Base-by-base conservation (phyloP, 2,329 filamentous ascomycete species). In the Venturiaceae sp. region DNA sequence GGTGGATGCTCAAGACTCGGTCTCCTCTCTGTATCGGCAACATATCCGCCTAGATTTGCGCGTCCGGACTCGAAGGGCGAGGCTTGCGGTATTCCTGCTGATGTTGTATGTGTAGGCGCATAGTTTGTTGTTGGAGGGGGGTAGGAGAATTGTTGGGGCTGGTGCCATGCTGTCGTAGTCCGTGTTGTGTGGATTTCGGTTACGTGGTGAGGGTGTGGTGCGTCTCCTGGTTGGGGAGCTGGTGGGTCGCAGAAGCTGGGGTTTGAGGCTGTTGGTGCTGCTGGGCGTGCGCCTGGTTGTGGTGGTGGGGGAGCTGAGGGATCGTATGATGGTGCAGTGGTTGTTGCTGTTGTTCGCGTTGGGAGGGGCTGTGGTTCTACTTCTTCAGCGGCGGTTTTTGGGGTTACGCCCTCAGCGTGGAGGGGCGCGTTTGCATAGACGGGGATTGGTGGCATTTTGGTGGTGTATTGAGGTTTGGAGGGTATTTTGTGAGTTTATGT, bases 381-480 rank as follows among this genome's bases (percentile, higher is more conserved):
- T 47, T 64, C 64, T 23, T 26, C 56, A 44, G 55, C 50, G 23
- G 30, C 26, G n/a, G 63, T 55, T 26, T 63, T 61, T 32, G 63
- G 55, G 13, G 61, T 63, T 19, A 50, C 46, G 30, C 26, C 44
- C 14, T 60, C 62, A 5, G 75, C 68, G 13, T 67, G 67, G 62
- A 79, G 77, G 56, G 76, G 76, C 26, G 71, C 71, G 62, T 78
- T 69, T 58, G 73, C 73, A 69, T 77, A 74, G 58, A 77, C 69
- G 46, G 69, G 74, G 47, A 78, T 72, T 13, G 75, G 75, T 13
- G 75, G 74, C 76, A 78, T 78, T 11, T 41, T 72, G 60, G 55
- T 44, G 34, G 44, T 50, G n/a, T n/a, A n/a, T n/a, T n/a, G n/a
- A n/a, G n/a, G n/a, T 11, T 39, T n/a, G n/a, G n/a, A n/a, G n/a